A percentile compares a stretch with the other conserved stretches of the same genome.
These are phyloP conservation scores for Metschnikowia shivogae DNA, from an alignment of 805 yeast genomes.

Conservation along the genomic window DNA sequence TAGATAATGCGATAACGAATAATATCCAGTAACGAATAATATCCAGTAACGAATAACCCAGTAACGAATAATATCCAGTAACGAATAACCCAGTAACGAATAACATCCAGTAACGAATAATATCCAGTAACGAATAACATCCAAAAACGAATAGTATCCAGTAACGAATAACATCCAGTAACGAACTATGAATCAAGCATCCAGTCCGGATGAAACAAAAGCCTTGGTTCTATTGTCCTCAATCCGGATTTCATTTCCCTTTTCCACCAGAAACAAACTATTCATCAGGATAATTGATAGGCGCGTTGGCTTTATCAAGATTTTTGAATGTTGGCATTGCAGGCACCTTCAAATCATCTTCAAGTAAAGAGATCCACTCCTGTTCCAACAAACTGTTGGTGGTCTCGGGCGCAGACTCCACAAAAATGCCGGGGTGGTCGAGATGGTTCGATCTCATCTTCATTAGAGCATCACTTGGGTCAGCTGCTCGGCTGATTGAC, in stretches of 20 bases:
- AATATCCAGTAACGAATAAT: no score
- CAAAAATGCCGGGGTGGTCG: conserved; percentile 33
- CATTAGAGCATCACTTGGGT: conserved; percentile 21
- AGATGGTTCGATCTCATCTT: conserved; percentile 20
- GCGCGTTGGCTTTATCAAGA: conserved; percentile 56
- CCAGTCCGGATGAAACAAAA: no score
- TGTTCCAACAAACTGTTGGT: conserved; percentile 23
- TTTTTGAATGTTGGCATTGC: conserved; percentile 56
- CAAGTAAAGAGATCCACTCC: conserved; percentile 21
- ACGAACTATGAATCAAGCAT: no score
- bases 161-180: no score
- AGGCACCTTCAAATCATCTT: conserved; percentile 21
- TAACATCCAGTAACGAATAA: no score
- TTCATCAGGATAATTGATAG: conserved; percentile 37
- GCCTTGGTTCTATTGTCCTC: no score
- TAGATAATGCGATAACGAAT: background rate
- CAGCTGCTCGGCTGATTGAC: conserved; percentile 1
- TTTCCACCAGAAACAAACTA: background rate
- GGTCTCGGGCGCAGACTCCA: conserved; percentile 34
- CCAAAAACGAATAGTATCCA: no score
- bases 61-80: no score
- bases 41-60: no score
- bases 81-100: no score
- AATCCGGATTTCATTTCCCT: no score
- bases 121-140: no score